Evolutionary conservation across 495 filamentous ascomycete genomes (phyloP).

Genomic region (Rusavskia elegans): DNA sequence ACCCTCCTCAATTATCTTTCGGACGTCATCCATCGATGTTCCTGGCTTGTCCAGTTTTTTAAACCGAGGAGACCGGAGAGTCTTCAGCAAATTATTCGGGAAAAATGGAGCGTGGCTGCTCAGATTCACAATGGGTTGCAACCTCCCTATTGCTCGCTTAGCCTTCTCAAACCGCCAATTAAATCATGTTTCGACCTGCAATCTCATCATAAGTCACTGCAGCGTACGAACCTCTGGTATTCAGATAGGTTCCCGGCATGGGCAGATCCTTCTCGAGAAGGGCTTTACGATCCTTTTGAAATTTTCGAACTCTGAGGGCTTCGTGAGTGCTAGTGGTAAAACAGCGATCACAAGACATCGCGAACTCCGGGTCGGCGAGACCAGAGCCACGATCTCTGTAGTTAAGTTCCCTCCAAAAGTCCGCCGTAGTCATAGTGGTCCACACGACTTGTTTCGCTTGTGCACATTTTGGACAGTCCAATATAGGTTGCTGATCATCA

Average conservation of each 20-base stretch:
- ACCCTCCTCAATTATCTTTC: not conserved
- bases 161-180: constrained; percentile 10
- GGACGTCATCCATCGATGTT: no score
- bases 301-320: constrained; percentile 38
- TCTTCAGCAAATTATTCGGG: no score
- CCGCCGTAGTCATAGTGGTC: constrained; percentile 34
- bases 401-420: constrained; percentile 5
- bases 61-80: no score
- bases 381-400: constrained; percentile 19
- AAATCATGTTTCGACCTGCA: no score
- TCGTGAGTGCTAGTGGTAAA: constrained; percentile 32
- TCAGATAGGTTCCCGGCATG: constrained; percentile 51
- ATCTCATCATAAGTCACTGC: not conserved
- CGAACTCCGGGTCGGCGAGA: constrained; percentile 49
- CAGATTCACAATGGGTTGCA: no score
- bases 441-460: constrained; percentile 33
- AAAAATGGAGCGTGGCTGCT: no score
- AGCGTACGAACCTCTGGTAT: constrained; percentile 16
- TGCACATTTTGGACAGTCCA: constrained; percentile 44
- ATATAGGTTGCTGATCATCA: constrained; percentile 27
- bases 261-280: constrained; percentile 28
- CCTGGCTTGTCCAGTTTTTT: no score
- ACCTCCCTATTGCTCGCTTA: not conserved
- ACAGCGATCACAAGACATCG: constrained; percentile 29
- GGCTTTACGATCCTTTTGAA: constrained; percentile 32